Base-by-base conservation (phyloP, 140 eudicot genomes). In the Anethum foeniculum region DNA sequence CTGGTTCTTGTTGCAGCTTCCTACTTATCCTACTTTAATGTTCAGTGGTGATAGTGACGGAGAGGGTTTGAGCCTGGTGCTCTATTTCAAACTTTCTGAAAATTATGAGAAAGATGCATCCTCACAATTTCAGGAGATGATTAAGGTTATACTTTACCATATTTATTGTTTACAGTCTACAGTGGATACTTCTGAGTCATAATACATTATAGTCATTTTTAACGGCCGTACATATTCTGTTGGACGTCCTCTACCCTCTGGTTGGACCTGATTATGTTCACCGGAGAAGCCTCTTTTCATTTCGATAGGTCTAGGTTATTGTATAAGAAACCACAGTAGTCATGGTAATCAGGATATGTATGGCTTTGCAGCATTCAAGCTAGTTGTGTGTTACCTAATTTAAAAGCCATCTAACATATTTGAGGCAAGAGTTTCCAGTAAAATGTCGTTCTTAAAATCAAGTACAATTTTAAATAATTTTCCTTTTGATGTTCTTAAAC, bases 31-130 rank as follows among this genome's bases (percentile, higher is more conserved):
- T 44, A 54, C 95, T 44, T 80, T 94, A 44, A 90, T 94, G 87
- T 94, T 92, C 81, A 78, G 80, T 84, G 93, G 98, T 39, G 97
- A 94, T 74, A 75, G 85, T 23, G 93, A 94, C 68, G 97, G 98
- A 8, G 96, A 94, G 80, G 96, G 97, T 71, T 84, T 94, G 80
- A 92, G 92, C 87, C 97, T 94, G 80, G 97, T 94, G 44, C 83
- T 94, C 8, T 94, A 94, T 77, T 92, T 90, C 80, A 94, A 88
- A 78, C 90, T 94, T 83, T 86, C 91, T 0, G 95, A 94, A 72
- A 88, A 76, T 82, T 90, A 81, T 69, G 95, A 90, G 83, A 83
- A 89, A 67, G 91, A 92, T 11, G 51, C 84, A 6, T 92, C 97
- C 82, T 77, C 91, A 46, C 90, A 90, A 56, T 92, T 92, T 80